Percentiles rank a stretch among this genome's conserved stretches.
Conservation (phyloP, 2,329 filamentous ascomycete species). For the Venturia pyrina region DNA sequence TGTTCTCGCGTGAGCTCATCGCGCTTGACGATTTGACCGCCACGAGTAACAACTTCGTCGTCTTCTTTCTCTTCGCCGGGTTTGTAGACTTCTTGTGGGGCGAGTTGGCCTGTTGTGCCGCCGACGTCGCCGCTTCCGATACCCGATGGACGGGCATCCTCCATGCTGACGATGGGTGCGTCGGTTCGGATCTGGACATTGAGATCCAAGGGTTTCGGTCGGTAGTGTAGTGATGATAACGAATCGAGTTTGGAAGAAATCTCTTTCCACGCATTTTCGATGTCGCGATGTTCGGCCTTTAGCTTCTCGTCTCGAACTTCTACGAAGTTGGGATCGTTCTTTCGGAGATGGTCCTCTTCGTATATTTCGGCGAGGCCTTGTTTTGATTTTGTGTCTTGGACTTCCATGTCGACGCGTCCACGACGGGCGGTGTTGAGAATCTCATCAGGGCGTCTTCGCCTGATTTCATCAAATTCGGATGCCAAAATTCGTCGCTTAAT, state of each 20-base stretch:
- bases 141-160: slow-evolving; percentile 83
- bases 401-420: slow-evolving; percentile 55
- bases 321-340: slow-evolving; percentile 68
- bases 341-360: slow-evolving; percentile 80
- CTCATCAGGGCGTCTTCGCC: slow-evolving; percentile 68
- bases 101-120: slow-evolving; percentile 59
- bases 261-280: slow-evolving; percentile 73
- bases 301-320: slow-evolving; percentile 76
- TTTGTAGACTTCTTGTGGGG: slow-evolving; percentile 88
- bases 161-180: slow-evolving; percentile 85
- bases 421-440: slow-evolving; percentile 54
- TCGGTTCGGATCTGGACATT: slow-evolving; percentile 79
- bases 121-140: slow-evolving; percentile 54
- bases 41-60: slow-evolving; percentile 68
- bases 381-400: slow-evolving; percentile 80
- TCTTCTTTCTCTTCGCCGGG: slow-evolving; percentile 58
- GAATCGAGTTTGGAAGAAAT: slow-evolving; percentile 74
- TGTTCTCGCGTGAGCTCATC: slow-evolving; percentile 87
- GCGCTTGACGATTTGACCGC: slow-evolving; percentile 64
- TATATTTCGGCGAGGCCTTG: slow-evolving; percentile 87
- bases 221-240: slow-evolving; percentile 90
- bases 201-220: slow-evolving; percentile 74
- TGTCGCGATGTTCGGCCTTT: slow-evolving; percentile 71
- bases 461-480: slow-evolving; percentile 85
- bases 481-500: slow-evolving; percentile 89